phyloP scores from a whole-genome alignment of 225 moss, liverwort and hornwort species.

The Sphagnum tenellum region DNA sequence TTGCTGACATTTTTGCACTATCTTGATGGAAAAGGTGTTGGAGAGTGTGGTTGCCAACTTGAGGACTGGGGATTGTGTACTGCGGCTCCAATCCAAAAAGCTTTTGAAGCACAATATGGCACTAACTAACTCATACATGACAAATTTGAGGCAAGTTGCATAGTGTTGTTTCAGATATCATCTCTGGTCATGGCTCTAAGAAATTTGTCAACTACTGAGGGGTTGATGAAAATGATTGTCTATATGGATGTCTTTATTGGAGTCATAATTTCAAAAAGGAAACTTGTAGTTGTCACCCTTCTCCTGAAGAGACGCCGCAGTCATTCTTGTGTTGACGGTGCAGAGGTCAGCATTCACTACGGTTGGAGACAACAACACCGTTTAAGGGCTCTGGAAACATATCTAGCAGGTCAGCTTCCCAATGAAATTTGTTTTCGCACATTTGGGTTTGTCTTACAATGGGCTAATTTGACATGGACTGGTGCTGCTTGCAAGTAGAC shows the following conservation, averaged over 20 bases:
- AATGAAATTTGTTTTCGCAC: too few species aligned
- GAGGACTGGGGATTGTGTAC: conserved; percentile 50
- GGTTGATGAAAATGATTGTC: too few species aligned
- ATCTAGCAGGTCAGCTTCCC: conserved; percentile 51
- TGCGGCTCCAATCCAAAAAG: conserved; percentile 45
- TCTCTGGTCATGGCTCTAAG: too few species aligned
- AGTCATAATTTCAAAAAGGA: not conserved
- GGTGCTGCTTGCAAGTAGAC: too few species aligned
- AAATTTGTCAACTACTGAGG: too few species aligned
- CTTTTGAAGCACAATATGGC: conserved; percentile 20
- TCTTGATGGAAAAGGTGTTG: conserved; percentile 26
- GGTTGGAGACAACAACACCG: conserved; percentile 44
- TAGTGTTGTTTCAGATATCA: too few species aligned
- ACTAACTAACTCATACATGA: conserved; percentile 41
- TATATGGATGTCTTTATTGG: too few species aligned
- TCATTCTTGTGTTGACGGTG: conserved; percentile 4
- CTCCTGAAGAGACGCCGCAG: not conserved
- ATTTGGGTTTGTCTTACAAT: too few species aligned
- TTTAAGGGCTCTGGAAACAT: conserved; percentile 41
- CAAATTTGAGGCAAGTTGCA: conserved; percentile 54
- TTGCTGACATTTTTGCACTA: too few species aligned
- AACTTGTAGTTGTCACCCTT: conserved; percentile 1
- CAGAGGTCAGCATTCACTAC: conserved; percentile 56
- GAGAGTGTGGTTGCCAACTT: conserved; percentile 58
- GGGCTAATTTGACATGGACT: too few species aligned